phyloP scores from a whole-genome alignment of 257 asterid genomes.

The Rhazya stricta region DNA sequence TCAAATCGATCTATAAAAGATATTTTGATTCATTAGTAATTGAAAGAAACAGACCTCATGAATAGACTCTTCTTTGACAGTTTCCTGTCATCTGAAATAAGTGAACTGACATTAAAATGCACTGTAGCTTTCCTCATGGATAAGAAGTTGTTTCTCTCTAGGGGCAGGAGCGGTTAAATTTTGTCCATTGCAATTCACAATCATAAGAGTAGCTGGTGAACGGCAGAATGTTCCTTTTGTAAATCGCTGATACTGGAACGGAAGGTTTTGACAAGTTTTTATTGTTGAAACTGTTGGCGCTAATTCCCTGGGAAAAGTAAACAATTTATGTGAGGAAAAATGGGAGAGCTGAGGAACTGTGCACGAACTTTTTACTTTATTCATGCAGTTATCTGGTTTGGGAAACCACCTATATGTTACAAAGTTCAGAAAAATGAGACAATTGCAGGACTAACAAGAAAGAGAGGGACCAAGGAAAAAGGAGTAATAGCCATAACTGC shows the following conservation, averaged over 20 bases:
- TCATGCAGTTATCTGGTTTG: neutral
- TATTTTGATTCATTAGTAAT: neutral
- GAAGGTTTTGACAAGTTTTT: neutral
- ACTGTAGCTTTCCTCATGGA: neutral
- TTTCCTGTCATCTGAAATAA: neutral
- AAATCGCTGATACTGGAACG: neutral
- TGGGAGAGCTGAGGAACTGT: neutral
- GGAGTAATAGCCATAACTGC: too few species aligned
- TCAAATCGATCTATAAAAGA: neutral
- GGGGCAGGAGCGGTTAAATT: neutral
- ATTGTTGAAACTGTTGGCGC: neutral
- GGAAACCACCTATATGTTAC: neutral
- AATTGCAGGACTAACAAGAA: too few species aligned
- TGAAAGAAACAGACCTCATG: neutral
- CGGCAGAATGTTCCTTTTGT: neutral
- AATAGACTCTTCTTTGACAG: neutral
- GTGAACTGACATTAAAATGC: too few species aligned
- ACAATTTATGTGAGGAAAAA: too few species aligned
- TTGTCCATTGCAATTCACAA: neutral
- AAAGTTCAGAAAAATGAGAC: too few species aligned
- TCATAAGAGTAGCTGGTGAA: neutral
- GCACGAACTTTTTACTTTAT: neutral
- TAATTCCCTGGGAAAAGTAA: neutral
- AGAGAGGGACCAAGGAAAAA: too few species aligned
- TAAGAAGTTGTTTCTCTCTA: neutral